Conservation (phyloP, 2,329 filamentous ascomycete genomes). For the Lachnellula willkommii region DNA sequence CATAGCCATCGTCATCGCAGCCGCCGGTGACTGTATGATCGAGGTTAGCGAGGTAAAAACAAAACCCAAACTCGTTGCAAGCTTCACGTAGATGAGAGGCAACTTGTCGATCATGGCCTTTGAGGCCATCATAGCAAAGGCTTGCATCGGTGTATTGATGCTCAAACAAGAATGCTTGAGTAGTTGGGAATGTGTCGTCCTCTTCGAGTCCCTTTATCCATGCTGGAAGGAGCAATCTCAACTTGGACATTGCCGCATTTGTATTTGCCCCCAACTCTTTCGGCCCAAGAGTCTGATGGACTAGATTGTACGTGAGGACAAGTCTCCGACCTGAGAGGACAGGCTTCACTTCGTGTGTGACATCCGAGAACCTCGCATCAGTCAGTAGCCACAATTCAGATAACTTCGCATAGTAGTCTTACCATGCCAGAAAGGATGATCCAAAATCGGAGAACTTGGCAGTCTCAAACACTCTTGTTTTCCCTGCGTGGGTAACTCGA, state of each 20-base stretch:
- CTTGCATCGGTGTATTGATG: conserved; percentile 14
- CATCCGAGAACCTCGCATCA: conserved; percentile 45
- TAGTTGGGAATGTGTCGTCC: neutral
- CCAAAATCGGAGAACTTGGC: neutral
- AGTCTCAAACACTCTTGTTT: conserved; percentile 22
- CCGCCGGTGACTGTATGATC: conserved; percentile 6
- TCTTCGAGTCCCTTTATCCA: conserved; percentile 10
- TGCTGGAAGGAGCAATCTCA: conserved; percentile 4
- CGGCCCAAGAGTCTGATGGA: conserved; percentile 23
- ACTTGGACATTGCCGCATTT: neutral
- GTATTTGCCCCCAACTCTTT: conserved; percentile 7
- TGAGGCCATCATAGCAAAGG: conserved; percentile 8
- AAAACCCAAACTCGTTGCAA: conserved; percentile 9
- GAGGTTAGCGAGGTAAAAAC: conserved; percentile 16
- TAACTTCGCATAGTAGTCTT: neutral
- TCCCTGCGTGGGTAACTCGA: conserved; percentile 35
- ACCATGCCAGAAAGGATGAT: conserved; percentile 13
- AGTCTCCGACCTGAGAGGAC: conserved; percentile 44
- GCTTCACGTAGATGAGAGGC: conserved; percentile 7
- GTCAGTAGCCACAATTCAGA: neutral
- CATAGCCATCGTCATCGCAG: conserved; percentile 9
- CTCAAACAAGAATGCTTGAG: conserved; percentile 7
- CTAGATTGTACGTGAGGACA: conserved; percentile 50
- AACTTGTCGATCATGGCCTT: conserved; percentile 11
- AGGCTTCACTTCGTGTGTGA: conserved; percentile 45